A percentile compares a stretch with the other conserved stretches of the same genome.
Conservation (phyloP, 2,329 filamentous ascomycete species). For the Diaporthe citrichinensis region DNA sequence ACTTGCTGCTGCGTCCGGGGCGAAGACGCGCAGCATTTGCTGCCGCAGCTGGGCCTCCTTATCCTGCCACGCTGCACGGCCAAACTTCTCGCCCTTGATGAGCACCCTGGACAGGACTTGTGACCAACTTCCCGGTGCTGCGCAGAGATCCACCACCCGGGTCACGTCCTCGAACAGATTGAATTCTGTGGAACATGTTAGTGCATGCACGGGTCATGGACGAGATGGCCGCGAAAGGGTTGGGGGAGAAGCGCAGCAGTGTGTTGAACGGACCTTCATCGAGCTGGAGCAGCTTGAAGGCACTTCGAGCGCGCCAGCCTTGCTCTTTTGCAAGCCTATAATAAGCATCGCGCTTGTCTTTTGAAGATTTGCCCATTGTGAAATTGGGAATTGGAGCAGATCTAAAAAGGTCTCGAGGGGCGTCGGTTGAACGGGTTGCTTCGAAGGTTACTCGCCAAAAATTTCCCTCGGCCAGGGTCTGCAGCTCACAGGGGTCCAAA, state of each 20-base stretch:
- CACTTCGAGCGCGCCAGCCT: slow-evolving; percentile 95
- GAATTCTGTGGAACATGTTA: slow-evolving; percentile 75
- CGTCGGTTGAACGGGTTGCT: background rate
- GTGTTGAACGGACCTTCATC: slow-evolving; percentile 74
- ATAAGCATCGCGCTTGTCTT: slow-evolving; percentile 98
- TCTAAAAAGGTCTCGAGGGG: background rate
- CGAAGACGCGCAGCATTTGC: slow-evolving; percentile 69
- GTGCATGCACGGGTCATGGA: slow-evolving; percentile 26
- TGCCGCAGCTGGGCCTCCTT: slow-evolving; percentile 77
- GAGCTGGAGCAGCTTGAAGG: slow-evolving; percentile 96
- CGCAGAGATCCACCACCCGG: slow-evolving; percentile 94
- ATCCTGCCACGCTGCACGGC: slow-evolving; percentile 88
- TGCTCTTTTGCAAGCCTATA: slow-evolving; percentile 98
- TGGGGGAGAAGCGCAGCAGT: slow-evolving; percentile 24
- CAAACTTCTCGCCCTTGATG: slow-evolving; percentile 94
- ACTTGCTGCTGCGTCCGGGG: slow-evolving; percentile 44
- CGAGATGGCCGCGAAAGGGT: slow-evolving; percentile 19
- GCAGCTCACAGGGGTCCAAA: slow-evolving; percentile 28
- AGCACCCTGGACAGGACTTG: slow-evolving; percentile 94
- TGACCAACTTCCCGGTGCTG: slow-evolving; percentile 96
- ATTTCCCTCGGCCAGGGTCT: slow-evolving; percentile 37
- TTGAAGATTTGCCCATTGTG: slow-evolving; percentile 94
- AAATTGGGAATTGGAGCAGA: background rate
- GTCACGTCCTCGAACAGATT: slow-evolving; percentile 92
- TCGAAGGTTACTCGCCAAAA: slow-evolving; percentile 11